Evolutionary conservation across 257 asterid genomes (phyloP).

Genomic region (Linderniella brevidens): DNA sequence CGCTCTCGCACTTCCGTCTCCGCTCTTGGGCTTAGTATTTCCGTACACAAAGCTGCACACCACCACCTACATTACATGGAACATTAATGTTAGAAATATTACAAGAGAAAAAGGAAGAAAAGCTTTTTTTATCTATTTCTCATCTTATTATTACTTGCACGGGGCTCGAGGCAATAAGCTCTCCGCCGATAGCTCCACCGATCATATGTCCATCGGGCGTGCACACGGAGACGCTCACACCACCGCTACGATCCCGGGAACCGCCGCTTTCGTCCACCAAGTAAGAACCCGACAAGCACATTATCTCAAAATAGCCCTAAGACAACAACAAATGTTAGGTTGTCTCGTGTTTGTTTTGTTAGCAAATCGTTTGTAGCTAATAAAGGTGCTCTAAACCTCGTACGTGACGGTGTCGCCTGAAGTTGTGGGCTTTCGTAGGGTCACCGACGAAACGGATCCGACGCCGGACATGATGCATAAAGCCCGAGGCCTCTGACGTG

Average conservation of each 20-base stretch:
- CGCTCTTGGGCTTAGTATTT: too few relatives aligned
- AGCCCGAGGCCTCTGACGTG: conserved; percentile 91
- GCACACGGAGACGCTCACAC: conserved; percentile 48
- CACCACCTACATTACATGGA: too few relatives aligned
- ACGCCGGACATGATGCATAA: conserved; percentile 76
- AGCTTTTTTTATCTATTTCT: too few relatives aligned
- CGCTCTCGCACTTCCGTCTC: too few relatives aligned
- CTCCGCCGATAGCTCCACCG: conserved; percentile 65
- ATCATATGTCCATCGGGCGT: conserved; percentile 51
- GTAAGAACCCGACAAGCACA: conserved; percentile 53
- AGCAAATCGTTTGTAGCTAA: too few relatives aligned
- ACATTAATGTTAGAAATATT: too few relatives aligned
- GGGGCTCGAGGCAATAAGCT: conserved; percentile 35
- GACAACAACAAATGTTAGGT: not conserved
- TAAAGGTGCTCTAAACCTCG: too few relatives aligned
- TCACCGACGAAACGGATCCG: conserved; percentile 67
- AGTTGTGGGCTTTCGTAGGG: conserved; percentile 56
- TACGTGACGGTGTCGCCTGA: conserved; percentile 52
- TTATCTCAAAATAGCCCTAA: conserved; percentile 54
- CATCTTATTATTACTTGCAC: conserved; percentile 56
- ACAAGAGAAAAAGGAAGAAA: too few relatives aligned
- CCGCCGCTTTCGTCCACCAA: conserved; percentile 51
- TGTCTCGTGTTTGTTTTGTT: too few relatives aligned
- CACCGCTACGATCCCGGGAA: conserved; percentile 42
- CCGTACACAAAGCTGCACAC: too few relatives aligned